Base-by-base conservation (phyloP, 495 filamentous ascomycete genomes). In the Copromyces sp. region DNA sequence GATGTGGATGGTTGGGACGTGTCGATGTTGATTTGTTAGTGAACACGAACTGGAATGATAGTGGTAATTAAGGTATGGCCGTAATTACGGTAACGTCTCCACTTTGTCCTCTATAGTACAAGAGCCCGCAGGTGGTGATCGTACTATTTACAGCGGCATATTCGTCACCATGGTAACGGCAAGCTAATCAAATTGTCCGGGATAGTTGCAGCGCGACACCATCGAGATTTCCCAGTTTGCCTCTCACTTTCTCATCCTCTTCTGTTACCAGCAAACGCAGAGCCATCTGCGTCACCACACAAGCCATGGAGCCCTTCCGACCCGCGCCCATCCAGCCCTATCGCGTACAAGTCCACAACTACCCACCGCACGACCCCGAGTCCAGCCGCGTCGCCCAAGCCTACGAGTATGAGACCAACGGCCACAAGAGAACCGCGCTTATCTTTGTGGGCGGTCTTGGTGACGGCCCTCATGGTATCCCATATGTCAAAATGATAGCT, bases 361-460 rank as follows among this genome's bases (percentile, higher is more conserved):
- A 65, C 53, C 53, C 53, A 65, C 35, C 53, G 11, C 53, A 65
- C 53, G 53, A 65, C 29, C 53, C 53, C 29, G 32, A 65, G 12
- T 35, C 53, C 53, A 65, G 35, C 53, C 53, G 53, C 29, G 4
- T 65, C 53, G 53, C 14, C 29, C 53, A 65, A 17, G 53, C 53
- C 29, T 65, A 65, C 29, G 24, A 65, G 53, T 37, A 65, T 35
- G 53, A 65, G 53, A 65, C 53, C 12, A 35, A 65, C 76, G 78
- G 79, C 72, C 39, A 0, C 14, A 38, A 70, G 38, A 45, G 12
- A 42, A 90, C 97, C 83, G 89, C 89, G 32, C 83, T 98, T 37
- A 82, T 99, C 75, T 97, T 95, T 82, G 85, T 97, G 70, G 91
- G 90, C 74, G 95, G 95, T 29, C 87, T 99, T 59, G 90, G 88